These are phyloP conservation scores for Pseudocercospora fuligena DNA, from an alignment of 2,329 filamentous ascomycete genomes.

Conservation along the genomic window DNA sequence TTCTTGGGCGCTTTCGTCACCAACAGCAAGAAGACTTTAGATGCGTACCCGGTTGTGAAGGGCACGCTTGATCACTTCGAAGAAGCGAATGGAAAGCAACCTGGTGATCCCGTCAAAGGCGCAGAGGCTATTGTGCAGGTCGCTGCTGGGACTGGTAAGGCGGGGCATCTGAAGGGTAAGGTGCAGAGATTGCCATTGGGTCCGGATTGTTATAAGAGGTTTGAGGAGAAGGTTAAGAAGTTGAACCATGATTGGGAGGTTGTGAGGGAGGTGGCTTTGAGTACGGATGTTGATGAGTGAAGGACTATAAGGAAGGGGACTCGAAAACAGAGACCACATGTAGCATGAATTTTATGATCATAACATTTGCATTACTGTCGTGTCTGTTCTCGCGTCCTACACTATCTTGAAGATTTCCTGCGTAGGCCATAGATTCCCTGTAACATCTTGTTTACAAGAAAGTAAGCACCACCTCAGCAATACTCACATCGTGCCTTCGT, in stretches of 20 bases:
- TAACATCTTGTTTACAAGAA: no score
- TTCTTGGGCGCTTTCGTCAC: slow-evolving; percentile 38
- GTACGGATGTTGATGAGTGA: slow-evolving; percentile 8
- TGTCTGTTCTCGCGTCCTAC: not conserved
- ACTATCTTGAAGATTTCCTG: no score
- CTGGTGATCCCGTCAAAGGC: slow-evolving; percentile 44
- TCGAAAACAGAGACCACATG: no score
- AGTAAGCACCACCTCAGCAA: no score
- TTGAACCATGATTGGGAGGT: slow-evolving; percentile 20
- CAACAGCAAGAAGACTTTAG: slow-evolving; percentile 21
- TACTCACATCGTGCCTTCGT: no score
- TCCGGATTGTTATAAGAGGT: slow-evolving; percentile 40
- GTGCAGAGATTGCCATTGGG: slow-evolving; percentile 47
- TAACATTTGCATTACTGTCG: not conserved
- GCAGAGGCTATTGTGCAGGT: slow-evolving; percentile 47
- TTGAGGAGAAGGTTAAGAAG: slow-evolving; percentile 23
- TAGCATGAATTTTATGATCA: not conserved
- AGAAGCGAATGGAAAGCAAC: slow-evolving; percentile 32
- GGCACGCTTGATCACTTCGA: slow-evolving; percentile 19
- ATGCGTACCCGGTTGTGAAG: slow-evolving; percentile 10
- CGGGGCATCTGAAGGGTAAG: slow-evolving; percentile 30
- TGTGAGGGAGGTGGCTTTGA: slow-evolving; percentile 15
- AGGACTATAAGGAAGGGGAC: no score
- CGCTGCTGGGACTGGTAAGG: slow-evolving; percentile 42
- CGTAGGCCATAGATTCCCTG: no score